phyloP scores from a whole-genome alignment of 345 rosid genomes.

The Clarkia xantiana region DNA sequence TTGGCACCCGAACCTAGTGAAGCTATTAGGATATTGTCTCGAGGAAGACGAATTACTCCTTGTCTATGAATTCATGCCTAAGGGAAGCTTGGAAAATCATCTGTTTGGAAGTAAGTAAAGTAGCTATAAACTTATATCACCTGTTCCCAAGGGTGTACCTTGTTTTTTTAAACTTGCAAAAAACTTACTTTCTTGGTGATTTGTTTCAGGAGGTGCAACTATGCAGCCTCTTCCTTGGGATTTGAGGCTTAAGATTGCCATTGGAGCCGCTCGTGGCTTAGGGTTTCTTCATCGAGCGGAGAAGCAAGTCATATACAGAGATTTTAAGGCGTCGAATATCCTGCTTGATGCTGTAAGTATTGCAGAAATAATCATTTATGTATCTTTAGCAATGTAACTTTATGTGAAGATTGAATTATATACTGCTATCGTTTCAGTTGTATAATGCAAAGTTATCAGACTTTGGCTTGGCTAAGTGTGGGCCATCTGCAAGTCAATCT shows the following conservation, averaged over 20 bases:
- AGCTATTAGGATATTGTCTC: constrained; percentile 70
- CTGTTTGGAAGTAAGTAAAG: constrained; percentile 71
- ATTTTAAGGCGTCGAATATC: constrained; percentile 92
- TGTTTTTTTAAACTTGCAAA: neutral
- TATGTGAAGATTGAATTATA: too few relatives aligned
- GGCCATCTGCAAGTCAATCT: constrained; percentile 94
- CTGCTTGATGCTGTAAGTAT: constrained; percentile 73
- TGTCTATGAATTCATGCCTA: constrained; percentile 87
- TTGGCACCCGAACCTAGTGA: constrained; percentile 87
- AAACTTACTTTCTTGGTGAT: neutral
- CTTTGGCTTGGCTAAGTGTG: constrained; percentile 85
- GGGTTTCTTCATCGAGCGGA: constrained; percentile 74
- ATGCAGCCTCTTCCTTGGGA: constrained; percentile 89
- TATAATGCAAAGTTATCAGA: constrained; percentile 86
- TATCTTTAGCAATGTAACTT: too few relatives aligned
- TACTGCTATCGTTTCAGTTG: constrained; percentile 24
- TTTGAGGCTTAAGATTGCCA: constrained; percentile 56
- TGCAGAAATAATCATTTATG: too few relatives aligned
- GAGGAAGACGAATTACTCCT: constrained; percentile 81
- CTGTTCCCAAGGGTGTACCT: neutral
- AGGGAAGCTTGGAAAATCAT: constrained; percentile 96
- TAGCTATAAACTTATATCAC: neutral
- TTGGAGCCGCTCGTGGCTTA: constrained; percentile 88
- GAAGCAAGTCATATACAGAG: constrained; percentile 84
- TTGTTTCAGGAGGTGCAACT: constrained; percentile 48